Conservation (phyloP, 176 grass and related monocot species). For the Musa itinerans region DNA sequence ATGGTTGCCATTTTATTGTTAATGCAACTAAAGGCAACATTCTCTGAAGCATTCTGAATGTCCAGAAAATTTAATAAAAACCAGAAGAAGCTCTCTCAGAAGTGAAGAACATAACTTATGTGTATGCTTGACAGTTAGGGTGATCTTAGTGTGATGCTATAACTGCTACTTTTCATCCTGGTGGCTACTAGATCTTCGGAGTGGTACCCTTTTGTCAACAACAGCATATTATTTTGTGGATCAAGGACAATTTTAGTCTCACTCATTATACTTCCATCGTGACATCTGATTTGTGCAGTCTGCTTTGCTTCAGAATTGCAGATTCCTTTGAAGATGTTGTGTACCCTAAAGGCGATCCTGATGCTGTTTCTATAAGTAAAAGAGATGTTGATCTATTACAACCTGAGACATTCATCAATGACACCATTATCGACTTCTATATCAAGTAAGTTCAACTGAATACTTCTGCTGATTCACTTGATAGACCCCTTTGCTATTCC, state of each 20-base stretch:
- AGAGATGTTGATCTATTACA: conserved; percentile 78
- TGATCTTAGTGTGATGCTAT: too few species aligned
- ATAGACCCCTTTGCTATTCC: neutral
- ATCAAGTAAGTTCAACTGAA: conserved; percentile 59
- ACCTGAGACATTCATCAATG: conserved; percentile 98
- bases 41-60: neutral
- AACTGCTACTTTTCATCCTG: too few species aligned
- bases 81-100: neutral
- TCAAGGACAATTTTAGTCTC: too few species aligned
- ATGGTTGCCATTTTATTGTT: neutral
- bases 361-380: conserved; percentile 95
- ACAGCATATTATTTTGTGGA: too few species aligned
- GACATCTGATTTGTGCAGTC: conserved; percentile 10
- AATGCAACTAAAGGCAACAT: neutral
- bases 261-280: conserved; percentile 19
- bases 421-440: conserved; percentile 99
- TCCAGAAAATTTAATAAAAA: neutral
- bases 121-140: neutral
- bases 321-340: conserved; percentile 76
- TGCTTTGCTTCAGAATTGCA: conserved; percentile 32
- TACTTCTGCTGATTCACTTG: neutral
- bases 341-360: conserved; percentile 87
- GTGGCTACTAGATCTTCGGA: neutral
- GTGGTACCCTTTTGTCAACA: too few species aligned
- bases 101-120: neutral